phyloP scores from a whole-genome alignment of 805 yeast genomes.

The Cyberlindnera euphorbiae region DNA sequence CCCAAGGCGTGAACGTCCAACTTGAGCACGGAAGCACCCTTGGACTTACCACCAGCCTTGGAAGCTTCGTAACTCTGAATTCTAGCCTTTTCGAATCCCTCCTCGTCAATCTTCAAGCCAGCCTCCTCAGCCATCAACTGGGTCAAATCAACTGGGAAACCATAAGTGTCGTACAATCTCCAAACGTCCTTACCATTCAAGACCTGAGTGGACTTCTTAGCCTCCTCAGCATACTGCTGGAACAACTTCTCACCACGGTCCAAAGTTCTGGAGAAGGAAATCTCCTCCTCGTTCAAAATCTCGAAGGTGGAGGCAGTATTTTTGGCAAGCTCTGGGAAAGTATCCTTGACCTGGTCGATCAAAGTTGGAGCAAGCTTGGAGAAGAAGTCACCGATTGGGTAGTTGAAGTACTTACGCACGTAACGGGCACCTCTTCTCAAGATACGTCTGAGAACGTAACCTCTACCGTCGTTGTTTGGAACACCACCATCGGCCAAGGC shows the following conservation, averaged over 20 bases:
- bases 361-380: conserved; percentile 89
- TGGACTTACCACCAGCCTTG: conserved; percentile 72
- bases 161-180: conserved; percentile 97
- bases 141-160: conserved; percentile 98
- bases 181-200: conserved; percentile 94
- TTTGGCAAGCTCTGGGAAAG: conserved; percentile 86
- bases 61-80: conserved; percentile 91
- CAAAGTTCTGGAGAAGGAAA: conserved; percentile 88
- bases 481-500: conserved; percentile 99
- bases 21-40: conserved; percentile 59
- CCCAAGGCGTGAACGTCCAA: conserved; percentile 90
- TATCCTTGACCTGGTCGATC: conserved; percentile 78
- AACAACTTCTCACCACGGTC: conserved; percentile 97
- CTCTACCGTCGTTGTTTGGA: conserved; percentile 98
- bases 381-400: conserved; percentile 92
- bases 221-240: conserved; percentile 85
- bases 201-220: conserved; percentile 67
- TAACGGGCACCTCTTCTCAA: conserved; percentile 97
- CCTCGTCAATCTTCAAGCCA: conserved; percentile 87
- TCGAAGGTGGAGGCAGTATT: conserved; percentile 75
- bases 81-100: conserved; percentile 87
- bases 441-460: conserved; percentile 95
- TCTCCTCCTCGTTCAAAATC: conserved; percentile 93
- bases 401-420: conserved; percentile 92
- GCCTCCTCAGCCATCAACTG: conserved; percentile 98